Percentiles rank a stretch among this genome's conserved stretches.
phyloP scores from a whole-genome alignment of 2,329 filamentous ascomycete genomes.

The Colletotrichum tropicicola region DNA sequence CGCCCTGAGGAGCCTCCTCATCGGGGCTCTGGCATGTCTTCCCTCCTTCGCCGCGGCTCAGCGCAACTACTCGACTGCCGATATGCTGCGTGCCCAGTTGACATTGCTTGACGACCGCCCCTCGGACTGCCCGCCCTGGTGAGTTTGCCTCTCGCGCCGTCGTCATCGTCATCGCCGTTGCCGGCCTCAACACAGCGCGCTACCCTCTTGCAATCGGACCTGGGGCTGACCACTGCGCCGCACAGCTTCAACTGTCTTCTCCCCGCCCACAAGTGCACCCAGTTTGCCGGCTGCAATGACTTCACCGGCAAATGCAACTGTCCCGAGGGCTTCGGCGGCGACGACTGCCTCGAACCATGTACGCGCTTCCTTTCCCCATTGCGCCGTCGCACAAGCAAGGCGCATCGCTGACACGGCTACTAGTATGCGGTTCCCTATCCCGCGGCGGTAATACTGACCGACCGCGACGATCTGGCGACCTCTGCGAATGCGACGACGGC shows the following conservation, averaged over 20 bases:
- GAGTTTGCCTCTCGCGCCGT: slow-evolving; percentile 36
- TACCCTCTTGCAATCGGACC: not conserved
- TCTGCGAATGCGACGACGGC: slow-evolving; percentile 88
- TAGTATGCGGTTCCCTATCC: slow-evolving; percentile 86
- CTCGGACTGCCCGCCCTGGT: slow-evolving; percentile 82
- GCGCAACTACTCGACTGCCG: slow-evolving; percentile 63
- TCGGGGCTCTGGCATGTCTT: slow-evolving; percentile 50
- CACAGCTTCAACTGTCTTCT: slow-evolving; percentile 96
- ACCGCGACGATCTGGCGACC: slow-evolving; percentile 71
- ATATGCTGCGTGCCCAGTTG: slow-evolving; percentile 72
- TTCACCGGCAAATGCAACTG: slow-evolving; percentile 94
- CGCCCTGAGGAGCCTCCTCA: slow-evolving; percentile 46
- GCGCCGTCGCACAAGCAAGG: not conserved
- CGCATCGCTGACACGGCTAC: slow-evolving; percentile 27
- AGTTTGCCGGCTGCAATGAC: slow-evolving; percentile 89
- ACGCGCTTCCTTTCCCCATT: slow-evolving; percentile 37
- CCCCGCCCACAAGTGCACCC: slow-evolving; percentile 88
- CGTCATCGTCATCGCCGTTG: slow-evolving; percentile 36
- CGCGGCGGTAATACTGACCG: slow-evolving; percentile 85
- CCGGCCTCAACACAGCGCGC: not conserved
- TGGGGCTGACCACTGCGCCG: slow-evolving; percentile 36
- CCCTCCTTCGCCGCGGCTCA: slow-evolving; percentile 50
- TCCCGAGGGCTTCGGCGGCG: slow-evolving; percentile 90
- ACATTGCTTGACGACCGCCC: slow-evolving; percentile 78
- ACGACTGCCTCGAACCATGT: slow-evolving; percentile 89